Evolutionary conservation across 208 protist genomes (phyloP).

Genomic region (Acanthamoeba pearcei): DNA sequence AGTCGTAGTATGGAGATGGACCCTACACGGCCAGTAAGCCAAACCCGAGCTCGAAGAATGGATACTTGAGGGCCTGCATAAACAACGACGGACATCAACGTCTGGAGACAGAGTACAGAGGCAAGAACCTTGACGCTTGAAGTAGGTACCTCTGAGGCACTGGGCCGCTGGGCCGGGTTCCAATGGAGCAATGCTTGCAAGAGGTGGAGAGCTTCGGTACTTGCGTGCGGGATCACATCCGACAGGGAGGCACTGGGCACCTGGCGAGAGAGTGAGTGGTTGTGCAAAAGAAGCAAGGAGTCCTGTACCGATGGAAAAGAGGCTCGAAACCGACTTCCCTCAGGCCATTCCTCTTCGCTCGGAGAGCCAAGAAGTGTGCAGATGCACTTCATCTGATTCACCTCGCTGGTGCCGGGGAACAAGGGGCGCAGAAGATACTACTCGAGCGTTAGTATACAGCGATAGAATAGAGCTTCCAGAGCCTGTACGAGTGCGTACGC

Average conservation of each 20-base stretch:
- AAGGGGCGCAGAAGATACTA: slow-evolving; percentile 37
- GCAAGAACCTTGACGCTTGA: background rate
- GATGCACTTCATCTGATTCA: slow-evolving; percentile 13
- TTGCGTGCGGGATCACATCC: background rate
- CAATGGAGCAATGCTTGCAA: background rate
- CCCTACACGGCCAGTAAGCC: background rate
- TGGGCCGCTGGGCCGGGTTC: background rate
- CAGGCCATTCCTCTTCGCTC: slow-evolving; percentile 8
- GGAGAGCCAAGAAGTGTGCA: background rate
- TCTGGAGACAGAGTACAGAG: background rate
- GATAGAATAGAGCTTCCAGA: background rate
- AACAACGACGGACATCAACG: background rate
- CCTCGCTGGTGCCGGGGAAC: slow-evolving; percentile 33
- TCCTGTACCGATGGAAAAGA: background rate
- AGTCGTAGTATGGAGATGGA: too few species aligned
- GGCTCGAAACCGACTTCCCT: background rate
- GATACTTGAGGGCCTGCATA: slow-evolving; percentile 9
- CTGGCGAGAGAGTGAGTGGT: background rate
- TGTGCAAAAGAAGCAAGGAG: background rate
- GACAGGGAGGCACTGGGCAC: background rate
- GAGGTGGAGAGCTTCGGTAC: slow-evolving; percentile 28
- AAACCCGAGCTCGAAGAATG: slow-evolving; percentile 22
- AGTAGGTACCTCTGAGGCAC: background rate
- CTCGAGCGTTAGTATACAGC: background rate
- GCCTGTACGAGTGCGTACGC: background rate